These are phyloP conservation scores for Raphanus sativus DNA, from an alignment of 345 rosid genomes.

Conservation along the genomic window DNA sequence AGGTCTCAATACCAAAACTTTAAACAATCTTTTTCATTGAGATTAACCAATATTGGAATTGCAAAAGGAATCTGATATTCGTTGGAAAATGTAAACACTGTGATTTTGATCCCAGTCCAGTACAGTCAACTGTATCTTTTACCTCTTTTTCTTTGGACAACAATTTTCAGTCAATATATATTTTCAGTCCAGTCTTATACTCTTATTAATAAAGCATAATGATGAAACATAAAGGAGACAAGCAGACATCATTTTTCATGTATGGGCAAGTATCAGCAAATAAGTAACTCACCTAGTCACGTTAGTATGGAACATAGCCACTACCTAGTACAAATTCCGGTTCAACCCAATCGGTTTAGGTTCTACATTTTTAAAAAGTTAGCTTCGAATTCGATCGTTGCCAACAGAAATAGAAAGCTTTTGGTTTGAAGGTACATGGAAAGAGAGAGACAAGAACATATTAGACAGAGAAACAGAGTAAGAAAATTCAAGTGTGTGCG, in stretches of 20 bases:
- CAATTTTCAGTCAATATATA: no score
- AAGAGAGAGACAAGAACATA: constrained; percentile 1
- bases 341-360: neutral
- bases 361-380: neutral
- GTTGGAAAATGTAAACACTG: constrained; percentile 11
- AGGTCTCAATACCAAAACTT: neutral
- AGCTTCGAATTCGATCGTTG: neutral
- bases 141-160: neutral
- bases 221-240: neutral
- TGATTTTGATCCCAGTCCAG: constrained; percentile 18
- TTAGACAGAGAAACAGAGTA: neutral
- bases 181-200: no score
- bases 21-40: neutral
- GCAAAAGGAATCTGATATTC: neutral
- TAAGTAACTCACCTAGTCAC: neutral
- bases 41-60: neutral
- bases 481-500: neutral
- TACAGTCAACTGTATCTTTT: neutral
- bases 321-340: neutral
- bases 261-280: neutral
- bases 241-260: constrained; percentile 16
- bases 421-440: constrained; percentile 16
- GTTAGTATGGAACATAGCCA: neutral
- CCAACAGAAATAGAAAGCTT: neutral
- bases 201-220: neutral